Evolutionary conservation across 495 filamentous ascomycete genomes (phyloP), one percentile per base, ranked within the genome.

Genomic region (Penicillium angulare): DNA sequence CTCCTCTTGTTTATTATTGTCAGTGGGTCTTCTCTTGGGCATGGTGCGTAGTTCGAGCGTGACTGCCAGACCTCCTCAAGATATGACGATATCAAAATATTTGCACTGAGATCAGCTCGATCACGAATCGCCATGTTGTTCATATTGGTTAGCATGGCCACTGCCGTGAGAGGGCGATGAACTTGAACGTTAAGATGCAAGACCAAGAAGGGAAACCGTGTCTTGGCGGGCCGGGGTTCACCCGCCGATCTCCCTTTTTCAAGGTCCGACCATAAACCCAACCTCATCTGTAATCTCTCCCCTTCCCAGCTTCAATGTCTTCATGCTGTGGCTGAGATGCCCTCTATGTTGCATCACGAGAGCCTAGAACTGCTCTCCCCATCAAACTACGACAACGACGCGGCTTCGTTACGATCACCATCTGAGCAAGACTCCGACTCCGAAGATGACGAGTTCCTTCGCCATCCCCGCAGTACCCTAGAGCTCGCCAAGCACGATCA

Each of bases 361-460:
- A 61, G 53, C 35, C 60, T 64, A 24, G 76, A 77, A 45, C 74
- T 86, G 18, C 78, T 88, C 38, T 85, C 85, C 0, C 83, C 86
- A 7, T 67, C 73, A 51, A 73, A 74, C 35, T 86, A 86, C 67
- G 85, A 89, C 55, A 83, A 83, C 55, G 86, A 88, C 60, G 83
- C 80, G 20, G 72, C 82, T 6, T 86, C 83, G 7, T 68, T 87
- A 41, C 79, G 80, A 48, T 82, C 79, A 48, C 79, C 84, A 43
- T 85, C 81, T 59, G 84, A 87, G 56, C 86, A 87, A 64, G 86
- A 88, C 65, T 88, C 82, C 52, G 86, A 90, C 60, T 86, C 81
- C 61, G 86, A 89, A 52, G 85, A 89, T 60, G 87, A 91, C 62
- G 79, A 85, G 50, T 72, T 87, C 47, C 72, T 85, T 21, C 71